Conservation (phyloP, 108 stramenopile genomes). For the Cylindrotheca fusiformis region DNA sequence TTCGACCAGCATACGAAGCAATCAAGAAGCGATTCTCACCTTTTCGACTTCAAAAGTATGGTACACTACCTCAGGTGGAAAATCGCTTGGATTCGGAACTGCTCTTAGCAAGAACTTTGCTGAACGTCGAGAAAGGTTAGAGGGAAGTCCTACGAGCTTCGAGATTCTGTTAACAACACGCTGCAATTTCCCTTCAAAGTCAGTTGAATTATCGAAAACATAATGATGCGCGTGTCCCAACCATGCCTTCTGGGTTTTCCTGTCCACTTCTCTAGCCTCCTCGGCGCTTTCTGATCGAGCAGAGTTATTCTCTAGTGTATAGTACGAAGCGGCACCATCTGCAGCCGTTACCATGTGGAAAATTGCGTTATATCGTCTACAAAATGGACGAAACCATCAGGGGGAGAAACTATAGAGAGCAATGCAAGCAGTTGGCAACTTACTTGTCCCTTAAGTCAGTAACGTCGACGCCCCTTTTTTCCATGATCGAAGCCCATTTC, state of each 20-base stretch:
- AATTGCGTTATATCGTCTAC: slow-evolving; percentile 86
- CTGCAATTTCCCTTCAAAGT: slow-evolving; percentile 86
- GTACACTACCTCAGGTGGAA: slow-evolving; percentile 61
- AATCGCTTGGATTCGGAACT: slow-evolving; percentile 41
- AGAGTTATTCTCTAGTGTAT: slow-evolving; percentile 91
- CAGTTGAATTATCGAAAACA: slow-evolving; percentile 74
- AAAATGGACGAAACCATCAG: too few species aligned
- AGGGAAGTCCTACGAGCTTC: slow-evolving; percentile 71
- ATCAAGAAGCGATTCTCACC: slow-evolving; percentile 32
- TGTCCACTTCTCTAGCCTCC: slow-evolving; percentile 73
- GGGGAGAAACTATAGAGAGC: too few species aligned
- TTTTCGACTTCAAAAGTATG: slow-evolving; percentile 83
- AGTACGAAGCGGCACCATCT: slow-evolving; percentile 80
- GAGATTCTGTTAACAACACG: slow-evolving; percentile 65
- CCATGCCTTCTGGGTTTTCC: slow-evolving; percentile 77
- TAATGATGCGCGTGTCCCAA: slow-evolving; percentile 75
- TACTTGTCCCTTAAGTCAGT: slow-evolving; percentile 67
- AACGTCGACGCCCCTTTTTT: slow-evolving; percentile 44
- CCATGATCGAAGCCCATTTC: slow-evolving; percentile 62
- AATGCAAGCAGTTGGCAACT: neutral
- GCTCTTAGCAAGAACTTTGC: slow-evolving; percentile 66
- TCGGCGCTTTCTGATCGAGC: slow-evolving; percentile 84
- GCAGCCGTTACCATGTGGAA: slow-evolving; percentile 95
- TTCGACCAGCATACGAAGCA: slow-evolving; percentile 7
- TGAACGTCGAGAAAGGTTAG: slow-evolving; percentile 56